Conservation (phyloP, 1,139 yeast species). For the Debaryomyces sp. region DNA sequence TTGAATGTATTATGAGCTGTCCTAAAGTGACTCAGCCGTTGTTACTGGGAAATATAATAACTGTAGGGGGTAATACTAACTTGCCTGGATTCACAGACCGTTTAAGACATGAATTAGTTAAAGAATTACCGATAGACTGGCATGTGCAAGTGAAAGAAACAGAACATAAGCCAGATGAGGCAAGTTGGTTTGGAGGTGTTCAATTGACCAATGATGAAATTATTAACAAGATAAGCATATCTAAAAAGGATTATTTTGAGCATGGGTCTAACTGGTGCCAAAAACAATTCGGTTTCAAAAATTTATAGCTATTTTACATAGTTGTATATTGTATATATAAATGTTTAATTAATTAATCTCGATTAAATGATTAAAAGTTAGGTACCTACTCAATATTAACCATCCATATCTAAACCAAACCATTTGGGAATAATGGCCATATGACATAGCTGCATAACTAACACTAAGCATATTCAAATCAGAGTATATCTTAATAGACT, state of each 20-base stretch:
- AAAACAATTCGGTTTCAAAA: conserved; percentile 69
- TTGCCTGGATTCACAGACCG: conserved; percentile 69
- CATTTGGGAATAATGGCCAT: conserved; percentile 88
- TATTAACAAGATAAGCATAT: conserved; percentile 59
- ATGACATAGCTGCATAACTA: conserved; percentile 74
- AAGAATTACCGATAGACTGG: conserved; percentile 73
- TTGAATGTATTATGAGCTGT: conserved; percentile 67
- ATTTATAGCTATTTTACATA: conserved; percentile 20
- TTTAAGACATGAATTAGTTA: conserved; percentile 58
- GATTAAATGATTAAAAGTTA: conserved; percentile 71
- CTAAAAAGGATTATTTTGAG: conserved; percentile 81
- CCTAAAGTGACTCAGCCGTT: conserved; percentile 80
- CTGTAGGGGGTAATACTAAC: conserved; percentile 82
- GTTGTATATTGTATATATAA: conserved; percentile 2
- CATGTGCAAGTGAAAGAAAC: conserved; percentile 47
- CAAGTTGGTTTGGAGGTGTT: conserved; percentile 48
- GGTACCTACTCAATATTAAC: conserved; percentile 74
- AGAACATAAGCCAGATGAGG: conserved; percentile 25
- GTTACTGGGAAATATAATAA: conserved; percentile 73
- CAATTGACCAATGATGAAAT: conserved; percentile 54
- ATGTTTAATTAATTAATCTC: conserved; percentile 18
- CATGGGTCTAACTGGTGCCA: conserved; percentile 84
- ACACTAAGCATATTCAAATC: conserved; percentile 62
- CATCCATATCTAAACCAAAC: conserved; percentile 95
- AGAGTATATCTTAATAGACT: conserved; percentile 46